A percentile compares a stretch with the other conserved stretches of the same genome.
phyloP scores from a whole-genome alignment of 208 protist genomes.

The Tritrichomonas foetus region DNA sequence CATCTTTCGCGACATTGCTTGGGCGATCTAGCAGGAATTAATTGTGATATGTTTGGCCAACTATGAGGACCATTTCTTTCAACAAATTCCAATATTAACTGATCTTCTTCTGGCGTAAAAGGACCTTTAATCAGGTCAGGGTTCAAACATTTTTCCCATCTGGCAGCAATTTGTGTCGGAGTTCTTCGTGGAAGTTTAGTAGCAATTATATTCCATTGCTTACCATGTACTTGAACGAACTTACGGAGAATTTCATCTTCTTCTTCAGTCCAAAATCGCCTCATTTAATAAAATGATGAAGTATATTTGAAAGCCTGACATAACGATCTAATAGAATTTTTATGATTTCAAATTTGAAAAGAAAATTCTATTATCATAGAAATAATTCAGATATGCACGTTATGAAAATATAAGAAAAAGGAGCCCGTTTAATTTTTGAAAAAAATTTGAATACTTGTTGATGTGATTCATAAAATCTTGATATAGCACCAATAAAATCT shows the following conservation, averaged over 20 bases:
- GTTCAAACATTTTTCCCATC: constrained; percentile 38
- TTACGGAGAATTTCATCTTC: background rate
- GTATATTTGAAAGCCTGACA: no score
- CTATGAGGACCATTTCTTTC: background rate
- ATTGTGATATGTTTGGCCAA: background rate
- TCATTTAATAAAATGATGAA: background rate
- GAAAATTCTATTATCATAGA: no score
- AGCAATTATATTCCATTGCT: constrained; percentile 22
- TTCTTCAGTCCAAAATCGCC: background rate
- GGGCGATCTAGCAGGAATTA: background rate
- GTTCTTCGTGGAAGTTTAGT: background rate
- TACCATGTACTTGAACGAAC: background rate
- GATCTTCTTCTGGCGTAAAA: constrained; percentile 23
- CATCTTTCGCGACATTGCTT: constrained; percentile 20
- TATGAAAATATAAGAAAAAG: no score
- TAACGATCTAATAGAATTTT: no score
- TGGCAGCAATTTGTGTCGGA: background rate
- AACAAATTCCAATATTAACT: background rate
- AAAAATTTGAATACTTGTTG: no score
- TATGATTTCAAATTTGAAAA: no score
- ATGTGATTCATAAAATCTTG: no score
- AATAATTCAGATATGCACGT: no score
- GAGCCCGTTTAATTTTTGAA: no score
- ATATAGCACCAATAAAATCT: no score
- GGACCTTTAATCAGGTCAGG: background rate